These are phyloP conservation scores for Leishmania tropica DNA, from an alignment of 208 protist genomes.

Conservation along the genomic window DNA sequence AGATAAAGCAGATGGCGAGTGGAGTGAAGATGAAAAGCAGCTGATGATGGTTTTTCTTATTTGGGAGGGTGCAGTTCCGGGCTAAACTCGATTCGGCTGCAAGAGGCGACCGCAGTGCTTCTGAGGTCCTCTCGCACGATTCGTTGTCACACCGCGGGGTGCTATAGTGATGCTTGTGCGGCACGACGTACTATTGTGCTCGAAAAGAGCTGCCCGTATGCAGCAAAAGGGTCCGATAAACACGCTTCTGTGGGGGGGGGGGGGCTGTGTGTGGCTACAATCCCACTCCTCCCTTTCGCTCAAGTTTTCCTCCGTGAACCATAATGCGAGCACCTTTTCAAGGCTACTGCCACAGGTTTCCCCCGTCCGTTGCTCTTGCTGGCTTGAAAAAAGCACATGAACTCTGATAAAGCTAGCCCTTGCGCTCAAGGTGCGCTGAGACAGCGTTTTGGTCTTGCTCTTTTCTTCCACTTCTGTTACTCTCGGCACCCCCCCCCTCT, in stretches of 20 bases:
- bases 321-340: background rate
- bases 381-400: background rate
- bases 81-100: background rate
- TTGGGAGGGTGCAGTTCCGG: background rate
- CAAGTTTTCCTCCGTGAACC: background rate
- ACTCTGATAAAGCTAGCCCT: background rate
- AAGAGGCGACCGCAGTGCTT: background rate
- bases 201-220: background rate
- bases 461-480: background rate
- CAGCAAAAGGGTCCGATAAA: background rate
- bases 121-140: background rate
- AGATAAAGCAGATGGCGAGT: background rate
- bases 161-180: background rate
- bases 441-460: background rate
- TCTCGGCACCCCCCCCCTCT: background rate
- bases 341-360: background rate
- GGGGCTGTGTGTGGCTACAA: too few species aligned
- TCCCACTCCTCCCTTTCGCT: background rate
- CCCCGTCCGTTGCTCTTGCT: background rate
- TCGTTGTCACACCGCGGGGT: background rate
- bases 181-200: background rate
- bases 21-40: background rate
- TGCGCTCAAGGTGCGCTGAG: background rate
- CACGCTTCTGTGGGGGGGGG: background rate
- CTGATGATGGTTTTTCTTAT: background rate